Evolutionary conservation across 2,329 filamentous ascomycete genomes (phyloP), one percentile per base, ranked within the genome.

Genomic region (Claviceps capensis): DNA sequence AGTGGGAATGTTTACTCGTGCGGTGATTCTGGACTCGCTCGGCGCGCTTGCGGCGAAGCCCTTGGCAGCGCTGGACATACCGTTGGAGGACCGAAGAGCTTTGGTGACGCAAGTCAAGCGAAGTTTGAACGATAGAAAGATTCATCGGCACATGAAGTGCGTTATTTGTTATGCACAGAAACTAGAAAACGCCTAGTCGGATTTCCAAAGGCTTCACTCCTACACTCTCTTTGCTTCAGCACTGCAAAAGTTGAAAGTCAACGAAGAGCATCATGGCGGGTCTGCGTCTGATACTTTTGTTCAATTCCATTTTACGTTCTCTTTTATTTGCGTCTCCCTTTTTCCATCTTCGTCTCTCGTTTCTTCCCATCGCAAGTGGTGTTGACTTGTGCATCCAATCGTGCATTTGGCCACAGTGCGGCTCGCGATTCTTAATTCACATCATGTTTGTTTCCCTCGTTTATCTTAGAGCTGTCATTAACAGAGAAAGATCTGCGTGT

Each of bases 111-210:
- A 57, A 1, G 65, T 64, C 19, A 65, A 58, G 19, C 62, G 61
- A 50, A 68, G 65, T 4, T 57, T 72, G n/a, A 56, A 62, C 17
- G 63, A 70, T 47, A 55, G 58, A 9, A 59, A 57, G 4, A 60
- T 67, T 2, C 72, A 74, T 58, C 67, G 70, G 4, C 74, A 74
- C 41, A 56, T 75, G 41, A 69, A 70, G 43, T 67, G 67, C 22
- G 65, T 67, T 40, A 66, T 73, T 52, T 65, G 69, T 47, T 72
- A 66, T 56, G 73, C 67, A 2, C 71, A 75, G 54, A 76, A 74
- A 57, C 53, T 50, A 40, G 48, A 55, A 34, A 41, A 48, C 37
- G 14, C 36, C 34, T 47, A 49, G 42, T 26, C 42, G 8, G 23
- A 34, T 42, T 22, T 34, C 1, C 30, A 34, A 34, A 34, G 30